Base-by-base conservation (phyloP, 140 eudicot genomes). In the Oenanthe javanica region DNA sequence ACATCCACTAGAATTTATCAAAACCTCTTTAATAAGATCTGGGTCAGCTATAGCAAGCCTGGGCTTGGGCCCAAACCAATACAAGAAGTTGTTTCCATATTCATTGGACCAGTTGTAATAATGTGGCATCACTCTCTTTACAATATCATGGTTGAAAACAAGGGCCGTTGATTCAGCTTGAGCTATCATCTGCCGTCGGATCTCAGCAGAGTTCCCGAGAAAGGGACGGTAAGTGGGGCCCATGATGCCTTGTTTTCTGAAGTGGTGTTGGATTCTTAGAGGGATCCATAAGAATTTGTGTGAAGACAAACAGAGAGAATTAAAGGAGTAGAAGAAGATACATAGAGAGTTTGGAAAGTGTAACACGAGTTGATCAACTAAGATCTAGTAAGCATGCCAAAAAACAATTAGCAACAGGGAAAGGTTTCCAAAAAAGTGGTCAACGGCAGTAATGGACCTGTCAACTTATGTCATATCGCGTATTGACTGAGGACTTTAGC, bases 61-160 rank as follows among this genome's bases (percentile, higher is more conserved):
- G 25, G 91, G 87, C 80, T 74, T 87, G 14, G 93, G 79, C 80
- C 97, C 97, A 78, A 92, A 92, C 97, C 97, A 92, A 54, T 88
- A 90, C 63, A 92, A 76, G 66, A 92, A 89, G 25, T 80, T 81
- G 64, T 83, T 89, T 25, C 97, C 96, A 45, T 92, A 86, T 0
- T 75, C 80, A 82, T 61, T 87, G 18, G 97, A 90, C 97, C 96
- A 92, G 43, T 86, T 86, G 83, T 79, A 59, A 23, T 86, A 89
- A 52, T 92, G 92, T 64, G 97, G 97, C 81, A 86, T 83, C 75
- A 87, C 97, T 77, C 93, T 83, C 80, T 82, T 78, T 36, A 87
- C 89, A 25, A 92, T 84, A 19, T 87, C 86, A 40, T 90, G 96
- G 75, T 80, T 80, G 80, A 90, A 87, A 27, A 85, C 82, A 50